A percentile compares a stretch with the other conserved stretches of the same genome.
These are phyloP conservation scores for Acrocalymma vagum DNA, from an alignment of 2,329 filamentous ascomycete species.

Conservation along the genomic window DNA sequence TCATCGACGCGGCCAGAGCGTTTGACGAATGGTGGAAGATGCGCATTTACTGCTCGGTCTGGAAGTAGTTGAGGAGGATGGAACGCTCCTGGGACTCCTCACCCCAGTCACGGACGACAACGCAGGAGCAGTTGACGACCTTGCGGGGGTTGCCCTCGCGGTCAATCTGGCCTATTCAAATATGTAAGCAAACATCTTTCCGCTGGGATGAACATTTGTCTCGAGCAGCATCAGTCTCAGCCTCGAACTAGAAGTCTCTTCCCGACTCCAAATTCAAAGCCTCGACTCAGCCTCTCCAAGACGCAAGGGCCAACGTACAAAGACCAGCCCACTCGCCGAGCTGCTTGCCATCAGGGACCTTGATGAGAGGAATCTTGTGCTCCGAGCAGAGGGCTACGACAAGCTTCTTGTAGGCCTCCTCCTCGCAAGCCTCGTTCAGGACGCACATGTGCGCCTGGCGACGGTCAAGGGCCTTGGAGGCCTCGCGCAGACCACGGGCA, in stretches of 20 bases:
- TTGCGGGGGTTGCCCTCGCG: constrained; percentile 99
- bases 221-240: constrained; percentile 4
- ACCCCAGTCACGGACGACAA: constrained; percentile 99
- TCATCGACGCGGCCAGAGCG: too few species aligned
- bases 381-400: constrained; percentile 98
- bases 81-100: constrained; percentile 99
- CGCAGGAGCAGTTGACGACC: constrained; percentile 99
- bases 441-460: constrained; percentile 99
- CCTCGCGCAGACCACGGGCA: constrained; percentile 96
- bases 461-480: constrained; percentile 97
- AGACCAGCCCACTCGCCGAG: constrained; percentile 99
- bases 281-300: neutral
- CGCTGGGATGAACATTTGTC: constrained; percentile 2
- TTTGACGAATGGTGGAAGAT: too few species aligned
- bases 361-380: constrained; percentile 99
- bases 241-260: constrained; percentile 6
- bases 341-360: constrained; percentile 99
- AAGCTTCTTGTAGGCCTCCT: constrained; percentile 99
- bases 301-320: constrained; percentile 73
- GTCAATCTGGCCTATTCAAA: constrained; percentile 86
- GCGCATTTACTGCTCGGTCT: constrained; percentile 71
- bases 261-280: neutral
- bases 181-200: constrained; percentile 15
- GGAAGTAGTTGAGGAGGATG: constrained; percentile 99
- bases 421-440: constrained; percentile 99